phyloP scores from a whole-genome alignment of 306 rosid species.

The Crataegus laevigata region DNA sequence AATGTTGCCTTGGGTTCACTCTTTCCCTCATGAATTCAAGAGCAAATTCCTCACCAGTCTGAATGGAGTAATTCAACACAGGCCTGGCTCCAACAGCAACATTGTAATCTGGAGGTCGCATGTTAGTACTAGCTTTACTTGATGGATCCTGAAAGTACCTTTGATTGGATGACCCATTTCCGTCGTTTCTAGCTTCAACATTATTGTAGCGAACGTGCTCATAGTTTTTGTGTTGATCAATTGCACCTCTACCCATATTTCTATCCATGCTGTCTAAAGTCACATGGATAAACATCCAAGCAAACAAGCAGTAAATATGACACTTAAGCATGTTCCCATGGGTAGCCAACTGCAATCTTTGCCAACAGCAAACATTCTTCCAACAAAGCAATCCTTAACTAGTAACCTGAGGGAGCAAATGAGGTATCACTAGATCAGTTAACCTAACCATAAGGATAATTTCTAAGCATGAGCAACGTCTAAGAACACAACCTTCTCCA shows the following conservation, averaged over 20 bases:
- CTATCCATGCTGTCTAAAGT: constrained; percentile 16
- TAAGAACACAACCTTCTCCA: neutral
- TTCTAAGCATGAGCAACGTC: neutral
- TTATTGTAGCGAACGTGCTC: constrained; percentile 30
- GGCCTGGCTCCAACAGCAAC: constrained; percentile 51
- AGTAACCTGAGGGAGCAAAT: constrained; percentile 1
- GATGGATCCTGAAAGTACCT: constrained; percentile 39
- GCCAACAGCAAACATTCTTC: constrained; percentile 13
- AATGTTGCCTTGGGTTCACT: constrained; percentile 54
- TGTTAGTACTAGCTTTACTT: constrained; percentile 35
- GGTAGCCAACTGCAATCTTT: constrained; percentile 1
- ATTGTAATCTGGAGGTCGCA: constrained; percentile 51
- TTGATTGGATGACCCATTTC: constrained; percentile 40
- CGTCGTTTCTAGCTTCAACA: constrained; percentile 51
- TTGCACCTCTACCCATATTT: constrained; percentile 17
- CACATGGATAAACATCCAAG: constrained; percentile 14
- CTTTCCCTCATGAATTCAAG: constrained; percentile 91
- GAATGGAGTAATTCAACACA: constrained; percentile 74
- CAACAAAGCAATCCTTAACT: constrained; percentile 12
- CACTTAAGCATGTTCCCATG: constrained; percentile 9
- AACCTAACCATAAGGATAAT: neutral
- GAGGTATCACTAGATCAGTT: neutral
- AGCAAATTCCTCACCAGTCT: constrained; percentile 85
- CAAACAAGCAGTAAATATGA: neutral
- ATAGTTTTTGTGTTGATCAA: constrained; percentile 33